Conservation (phyloP, 345 rosid genomes). For the Linum trigynum region DNA sequence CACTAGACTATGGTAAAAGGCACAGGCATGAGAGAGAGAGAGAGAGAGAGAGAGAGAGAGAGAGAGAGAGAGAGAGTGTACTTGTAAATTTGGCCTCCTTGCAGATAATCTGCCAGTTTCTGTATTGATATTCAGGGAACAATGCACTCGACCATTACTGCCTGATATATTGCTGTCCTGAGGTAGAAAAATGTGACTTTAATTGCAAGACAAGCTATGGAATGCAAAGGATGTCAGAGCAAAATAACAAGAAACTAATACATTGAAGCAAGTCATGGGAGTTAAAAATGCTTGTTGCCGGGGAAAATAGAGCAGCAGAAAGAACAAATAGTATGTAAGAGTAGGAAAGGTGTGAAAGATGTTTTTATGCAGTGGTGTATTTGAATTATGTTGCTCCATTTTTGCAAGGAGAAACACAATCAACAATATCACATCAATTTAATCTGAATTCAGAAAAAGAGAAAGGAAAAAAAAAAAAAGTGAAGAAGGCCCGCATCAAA, state of each 20-base stretch:
- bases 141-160: constrained; percentile 77
- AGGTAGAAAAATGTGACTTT: background rate
- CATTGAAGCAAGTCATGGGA: background rate
- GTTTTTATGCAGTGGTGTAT: background rate
- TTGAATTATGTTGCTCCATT: background rate
- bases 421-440: no score
- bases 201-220: background rate
- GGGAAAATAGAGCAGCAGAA: background rate
- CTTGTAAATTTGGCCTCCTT: constrained; percentile 96
- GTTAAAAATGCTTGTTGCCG: background rate
- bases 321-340: no score
- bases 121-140: constrained; percentile 93
- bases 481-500: constrained; percentile 13
- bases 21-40: background rate
- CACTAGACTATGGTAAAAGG: background rate
- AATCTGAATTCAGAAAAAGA: no score
- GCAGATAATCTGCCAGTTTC: constrained; percentile 99
- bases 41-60: constrained; percentile 5
- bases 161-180: constrained; percentile 82
- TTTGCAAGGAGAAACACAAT: background rate
- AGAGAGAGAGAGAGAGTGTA: constrained; percentile 16
- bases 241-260: background rate
- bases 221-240: background rate
- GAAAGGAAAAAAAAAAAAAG: background rate
- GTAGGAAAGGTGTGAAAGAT: background rate